phyloP scores from a whole-genome alignment of 306 rosid genomes.

The Astragalus membranaceus region DNA sequence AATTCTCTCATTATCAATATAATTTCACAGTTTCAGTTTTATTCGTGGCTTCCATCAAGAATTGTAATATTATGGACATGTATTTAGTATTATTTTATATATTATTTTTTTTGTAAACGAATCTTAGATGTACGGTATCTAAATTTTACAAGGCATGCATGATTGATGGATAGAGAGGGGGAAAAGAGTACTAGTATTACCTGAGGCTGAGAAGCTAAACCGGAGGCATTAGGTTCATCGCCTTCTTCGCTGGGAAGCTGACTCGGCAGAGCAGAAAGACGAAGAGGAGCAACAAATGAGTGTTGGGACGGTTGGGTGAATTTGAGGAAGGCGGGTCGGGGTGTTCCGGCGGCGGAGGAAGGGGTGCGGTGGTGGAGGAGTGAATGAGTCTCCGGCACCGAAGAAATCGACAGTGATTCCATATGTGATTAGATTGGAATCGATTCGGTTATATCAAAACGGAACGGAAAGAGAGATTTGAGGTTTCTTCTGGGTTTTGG shows the following conservation, averaged over 20 bases:
- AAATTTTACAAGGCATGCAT: too few relatives aligned
- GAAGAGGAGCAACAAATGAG: background rate
- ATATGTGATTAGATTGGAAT: background rate
- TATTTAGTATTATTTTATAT: too few relatives aligned
- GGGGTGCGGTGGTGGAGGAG: background rate
- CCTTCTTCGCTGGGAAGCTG: background rate
- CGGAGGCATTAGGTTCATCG: slow-evolving; percentile 6
- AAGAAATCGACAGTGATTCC: slow-evolving; percentile 10
- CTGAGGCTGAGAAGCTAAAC: slow-evolving; percentile 9
- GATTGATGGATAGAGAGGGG: background rate
- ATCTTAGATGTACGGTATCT: too few relatives aligned
- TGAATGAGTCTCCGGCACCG: background rate
- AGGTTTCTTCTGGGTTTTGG: too few relatives aligned
- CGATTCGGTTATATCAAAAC: background rate
- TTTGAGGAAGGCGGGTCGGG: background rate
- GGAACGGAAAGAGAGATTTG: background rate
- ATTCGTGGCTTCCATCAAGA: too few relatives aligned
- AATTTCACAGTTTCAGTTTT: too few relatives aligned
- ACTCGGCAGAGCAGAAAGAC: background rate
- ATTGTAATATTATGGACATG: too few relatives aligned
- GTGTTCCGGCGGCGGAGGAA: background rate
- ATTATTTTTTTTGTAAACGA: too few relatives aligned
- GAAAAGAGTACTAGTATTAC: background rate
- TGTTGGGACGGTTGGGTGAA: background rate
- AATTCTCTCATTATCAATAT: too few relatives aligned